Evolutionary conservation across 257 asterid genomes (phyloP), one percentile per base, ranked within the genome.

Genomic region (Solanum dulcamara): DNA sequence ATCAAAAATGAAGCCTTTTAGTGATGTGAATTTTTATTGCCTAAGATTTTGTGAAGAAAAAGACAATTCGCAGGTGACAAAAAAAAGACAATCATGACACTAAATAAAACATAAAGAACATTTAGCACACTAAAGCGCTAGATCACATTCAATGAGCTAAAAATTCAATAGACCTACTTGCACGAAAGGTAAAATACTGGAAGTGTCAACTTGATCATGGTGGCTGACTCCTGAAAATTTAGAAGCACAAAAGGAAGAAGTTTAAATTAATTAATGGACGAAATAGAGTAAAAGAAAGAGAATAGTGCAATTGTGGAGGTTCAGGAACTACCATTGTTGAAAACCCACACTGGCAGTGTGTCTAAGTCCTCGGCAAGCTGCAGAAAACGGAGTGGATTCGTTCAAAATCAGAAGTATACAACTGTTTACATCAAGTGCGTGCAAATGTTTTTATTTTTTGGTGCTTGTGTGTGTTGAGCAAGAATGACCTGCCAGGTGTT

Each of bases 281-380:
- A 59, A 38, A 82, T 5, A 22, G 48, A 37, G 28, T 22, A 17
- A 7, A 33, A 85, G 67, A 33, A 24, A 60, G 10, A 60, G 26
- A 24, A 57, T 46, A 17, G 20, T 51, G 38, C n/a, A 72, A n/a
- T 40, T 81, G 59, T 3, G 83, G 79, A 59, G 48, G 48, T 57
- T 37, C 70, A 30, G 46, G 72, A n/a, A 51, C 66, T 93, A 95
- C 99, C 99, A 37, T 97, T 97, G 92, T 97, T 97, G 90, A 97
- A 97, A 55, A 95, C 99, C 99, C 99, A 95, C 66, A 97, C 87
- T 33, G 98, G 99, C 84, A 86, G 38, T 75, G 98, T 88, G 48
- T 92, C 99, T 87, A 97, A 91, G 92, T 97, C 98, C 90, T 97
- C 99, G 1, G 98, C 98, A 80, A 97, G 99, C 99, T 97, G 95